Conservation (phyloP, 2,329 filamentous ascomycete species). For the Cephalotrichum gorgonifer region DNA sequence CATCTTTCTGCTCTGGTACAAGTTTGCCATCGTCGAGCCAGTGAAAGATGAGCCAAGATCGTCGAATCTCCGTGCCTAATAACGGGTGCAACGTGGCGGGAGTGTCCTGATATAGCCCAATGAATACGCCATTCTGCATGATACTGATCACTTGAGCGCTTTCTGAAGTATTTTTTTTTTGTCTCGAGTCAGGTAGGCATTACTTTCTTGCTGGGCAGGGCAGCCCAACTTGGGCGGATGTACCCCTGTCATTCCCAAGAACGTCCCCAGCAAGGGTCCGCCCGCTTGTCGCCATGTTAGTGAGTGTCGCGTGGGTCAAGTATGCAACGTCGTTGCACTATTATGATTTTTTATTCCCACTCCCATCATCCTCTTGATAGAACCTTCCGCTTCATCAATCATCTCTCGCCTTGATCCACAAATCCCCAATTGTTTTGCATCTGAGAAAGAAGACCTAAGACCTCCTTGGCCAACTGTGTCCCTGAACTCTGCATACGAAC, state of each 20-base stretch:
- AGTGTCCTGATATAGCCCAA: constrained; percentile 1
- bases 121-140: background rate
- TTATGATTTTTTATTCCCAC: constrained; percentile 5
- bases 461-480: background rate
- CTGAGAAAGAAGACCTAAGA: background rate
- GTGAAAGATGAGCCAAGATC: background rate
- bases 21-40: background rate
- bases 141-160: constrained; percentile 3
- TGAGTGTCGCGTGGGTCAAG: background rate
- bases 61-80: background rate
- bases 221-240: background rate
- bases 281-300: background rate
- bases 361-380: background rate
- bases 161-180: background rate
- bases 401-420: background rate
- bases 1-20: background rate
- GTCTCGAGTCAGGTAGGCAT: background rate
- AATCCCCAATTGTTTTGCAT: background rate
- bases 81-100: constrained; percentile 3
- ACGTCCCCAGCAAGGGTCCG: background rate
- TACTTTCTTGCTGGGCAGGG: background rate
- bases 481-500: constrained; percentile 2
- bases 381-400: background rate
- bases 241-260: constrained; percentile 2
- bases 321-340: constrained; percentile 1